phyloP scores from a whole-genome alignment of 2,329 filamentous ascomycete species.

The Salinomyces thailandicus region DNA sequence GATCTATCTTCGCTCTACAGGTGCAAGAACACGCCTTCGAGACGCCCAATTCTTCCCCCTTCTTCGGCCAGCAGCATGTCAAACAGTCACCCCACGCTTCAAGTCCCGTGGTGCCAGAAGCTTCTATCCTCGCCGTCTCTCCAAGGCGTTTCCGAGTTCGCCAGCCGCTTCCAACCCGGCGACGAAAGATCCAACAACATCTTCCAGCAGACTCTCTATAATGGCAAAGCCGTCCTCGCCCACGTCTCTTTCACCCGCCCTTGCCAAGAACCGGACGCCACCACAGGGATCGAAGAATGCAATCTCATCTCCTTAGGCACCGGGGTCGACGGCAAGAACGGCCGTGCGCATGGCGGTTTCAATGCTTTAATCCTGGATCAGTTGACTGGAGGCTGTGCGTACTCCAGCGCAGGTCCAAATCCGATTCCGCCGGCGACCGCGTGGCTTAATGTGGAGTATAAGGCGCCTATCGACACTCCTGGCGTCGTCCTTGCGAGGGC shows the following conservation, averaged over 20 bases:
- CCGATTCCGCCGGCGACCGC: constrained; percentile 14
- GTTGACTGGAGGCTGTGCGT: constrained; percentile 8
- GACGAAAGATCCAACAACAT: constrained; percentile 7
- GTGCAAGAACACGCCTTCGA: too few species aligned
- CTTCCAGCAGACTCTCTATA: constrained; percentile 10
- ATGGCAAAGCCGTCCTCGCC: constrained; percentile 9
- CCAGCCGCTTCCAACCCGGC: not conserved
- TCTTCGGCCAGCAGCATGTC: too few species aligned
- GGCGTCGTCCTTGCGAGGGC: constrained; percentile 12
- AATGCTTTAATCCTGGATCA: constrained; percentile 15
- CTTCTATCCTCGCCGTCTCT: constrained; percentile 8
- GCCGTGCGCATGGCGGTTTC: constrained; percentile 17
- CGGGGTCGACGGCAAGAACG: constrained; percentile 14
- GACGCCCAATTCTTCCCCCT: too few species aligned
- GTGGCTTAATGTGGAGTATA: constrained; percentile 16
- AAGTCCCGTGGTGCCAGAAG: constrained; percentile 5
- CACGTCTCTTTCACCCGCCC: constrained; percentile 11
- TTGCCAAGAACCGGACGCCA: constrained; percentile 10
- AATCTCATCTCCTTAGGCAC: constrained; percentile 13
- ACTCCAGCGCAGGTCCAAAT: not conserved
- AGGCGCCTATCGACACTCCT: constrained; percentile 13
- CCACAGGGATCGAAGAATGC: constrained; percentile 10
- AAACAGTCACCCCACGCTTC: constrained; percentile 9
- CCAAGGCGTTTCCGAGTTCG: not conserved
- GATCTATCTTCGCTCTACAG: too few species aligned